phyloP scores from a whole-genome alignment of 2,329 filamentous ascomycete genomes.

The Daldinia sp. region DNA sequence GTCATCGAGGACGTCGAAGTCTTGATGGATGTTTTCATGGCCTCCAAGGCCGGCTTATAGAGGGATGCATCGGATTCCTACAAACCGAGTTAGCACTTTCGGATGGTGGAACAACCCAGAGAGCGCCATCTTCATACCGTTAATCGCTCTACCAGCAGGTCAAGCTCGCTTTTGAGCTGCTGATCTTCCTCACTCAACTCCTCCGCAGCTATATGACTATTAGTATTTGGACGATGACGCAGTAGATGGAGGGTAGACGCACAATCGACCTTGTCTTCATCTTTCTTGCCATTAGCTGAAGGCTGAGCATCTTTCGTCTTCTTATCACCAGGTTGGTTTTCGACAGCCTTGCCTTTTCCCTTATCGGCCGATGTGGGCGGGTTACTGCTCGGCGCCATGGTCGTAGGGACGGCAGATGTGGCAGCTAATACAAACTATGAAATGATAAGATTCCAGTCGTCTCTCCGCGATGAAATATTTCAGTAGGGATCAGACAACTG shows the following conservation, averaged over 20 bases:
- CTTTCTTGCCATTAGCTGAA: constrained; percentile 79
- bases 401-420: constrained; percentile 50
- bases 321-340: constrained; percentile 71
- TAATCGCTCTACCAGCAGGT: constrained; percentile 97
- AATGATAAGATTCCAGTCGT: constrained; percentile 39
- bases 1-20: constrained; percentile 99
- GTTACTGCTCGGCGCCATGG: constrained; percentile 95
- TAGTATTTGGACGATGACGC: constrained; percentile 49
- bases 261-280: constrained; percentile 71
- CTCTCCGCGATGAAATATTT: constrained; percentile 25
- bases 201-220: constrained; percentile 67
- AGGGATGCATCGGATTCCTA: constrained; percentile 88
- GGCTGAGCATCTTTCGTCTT: constrained; percentile 78
- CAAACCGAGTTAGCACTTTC: constrained; percentile 30
- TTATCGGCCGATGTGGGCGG: constrained; percentile 87
- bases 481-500: constrained; percentile 9
- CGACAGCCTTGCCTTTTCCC: constrained; percentile 92
- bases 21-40: constrained; percentile 99
- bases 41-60: constrained; percentile 92
- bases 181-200: constrained; percentile 98
- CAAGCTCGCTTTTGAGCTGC: constrained; percentile 96
- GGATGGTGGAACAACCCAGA: not conserved
- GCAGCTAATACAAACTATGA: constrained; percentile 33
- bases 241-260: constrained; percentile 46
- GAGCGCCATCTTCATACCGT: constrained; percentile 67